phyloP scores from a whole-genome alignment of 164 flowering plant species.

The Stephania japonica region DNA sequence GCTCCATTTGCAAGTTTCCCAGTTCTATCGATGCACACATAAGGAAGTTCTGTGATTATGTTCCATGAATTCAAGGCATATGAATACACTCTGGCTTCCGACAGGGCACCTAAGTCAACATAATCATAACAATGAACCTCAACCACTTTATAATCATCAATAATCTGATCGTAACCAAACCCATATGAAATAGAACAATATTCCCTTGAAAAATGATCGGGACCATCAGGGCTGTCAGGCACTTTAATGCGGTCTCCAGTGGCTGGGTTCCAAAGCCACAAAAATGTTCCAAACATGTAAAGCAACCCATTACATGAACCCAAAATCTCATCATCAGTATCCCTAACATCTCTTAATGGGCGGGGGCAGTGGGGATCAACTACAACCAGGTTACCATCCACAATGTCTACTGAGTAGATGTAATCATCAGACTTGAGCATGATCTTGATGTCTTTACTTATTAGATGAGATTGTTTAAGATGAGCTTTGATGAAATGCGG shows the following conservation, averaged over 20 bases:
- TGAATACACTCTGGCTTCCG: slow-evolving; percentile 4
- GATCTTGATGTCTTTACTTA: background rate
- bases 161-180: background rate
- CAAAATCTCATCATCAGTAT: no score
- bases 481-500: background rate
- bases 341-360: no score
- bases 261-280: slow-evolving; percentile 8
- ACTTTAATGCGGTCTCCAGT: background rate
- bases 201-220: no score
- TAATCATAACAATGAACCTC: background rate
- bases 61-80: background rate
- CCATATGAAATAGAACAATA: no score
- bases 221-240: background rate
- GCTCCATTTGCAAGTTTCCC: slow-evolving; percentile 17
- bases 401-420: background rate
- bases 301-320: slow-evolving; percentile 6
- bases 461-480: background rate
- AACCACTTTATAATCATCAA: background rate
- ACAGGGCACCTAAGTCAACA: background rate
- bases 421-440: background rate
- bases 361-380: background rate
- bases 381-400: no score
- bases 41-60: no score
- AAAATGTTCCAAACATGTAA: background rate
- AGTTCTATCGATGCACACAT: background rate